phyloP scores from a whole-genome alignment of 345 rosid genomes.

The Viola odorata region DNA sequence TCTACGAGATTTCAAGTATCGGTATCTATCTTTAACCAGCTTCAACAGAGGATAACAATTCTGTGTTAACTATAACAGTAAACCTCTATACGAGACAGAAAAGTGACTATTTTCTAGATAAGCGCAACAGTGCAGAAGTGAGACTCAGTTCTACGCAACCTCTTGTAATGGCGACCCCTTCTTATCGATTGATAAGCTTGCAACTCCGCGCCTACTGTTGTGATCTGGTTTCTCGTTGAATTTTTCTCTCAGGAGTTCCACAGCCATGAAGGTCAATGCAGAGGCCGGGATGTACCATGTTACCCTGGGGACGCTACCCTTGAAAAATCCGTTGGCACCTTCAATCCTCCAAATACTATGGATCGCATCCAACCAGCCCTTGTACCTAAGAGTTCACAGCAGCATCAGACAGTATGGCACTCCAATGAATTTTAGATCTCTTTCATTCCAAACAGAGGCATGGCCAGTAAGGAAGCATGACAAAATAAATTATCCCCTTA shows the following conservation, averaged over 20 bases:
- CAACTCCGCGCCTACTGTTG: conserved; percentile 23
- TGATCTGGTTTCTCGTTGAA: conserved; percentile 45
- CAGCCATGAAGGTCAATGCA: conserved; percentile 95
- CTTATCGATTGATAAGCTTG: conserved; percentile 50
- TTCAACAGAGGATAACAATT: too few species aligned
- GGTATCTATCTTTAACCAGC: too few species aligned
- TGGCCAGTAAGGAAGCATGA: too few species aligned
- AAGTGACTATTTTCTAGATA: too few species aligned
- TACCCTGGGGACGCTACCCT: conserved; percentile 87
- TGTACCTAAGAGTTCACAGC: conserved; percentile 44
- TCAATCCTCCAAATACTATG: conserved; percentile 57
- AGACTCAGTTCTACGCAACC: conserved; percentile 24
- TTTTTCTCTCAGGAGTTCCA: conserved; percentile 70
- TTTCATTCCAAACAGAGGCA: too few species aligned
- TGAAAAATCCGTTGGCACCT: conserved; percentile 71
- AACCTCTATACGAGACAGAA: too few species aligned
- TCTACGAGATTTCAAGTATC: too few species aligned
- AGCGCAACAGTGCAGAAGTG: too few species aligned
- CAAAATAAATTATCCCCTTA: too few species aligned
- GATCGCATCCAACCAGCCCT: conserved; percentile 76
- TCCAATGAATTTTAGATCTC: too few species aligned
- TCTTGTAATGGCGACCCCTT: conserved; percentile 36
- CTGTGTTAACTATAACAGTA: too few species aligned
- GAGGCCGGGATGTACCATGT: conserved; percentile 95
- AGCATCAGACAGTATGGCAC: background rate